Percentiles rank a stretch among this genome's conserved stretches.
phyloP scores from a whole-genome alignment of 2,329 filamentous ascomycete species.

The Nannizziopsis arthrosporioides region DNA sequence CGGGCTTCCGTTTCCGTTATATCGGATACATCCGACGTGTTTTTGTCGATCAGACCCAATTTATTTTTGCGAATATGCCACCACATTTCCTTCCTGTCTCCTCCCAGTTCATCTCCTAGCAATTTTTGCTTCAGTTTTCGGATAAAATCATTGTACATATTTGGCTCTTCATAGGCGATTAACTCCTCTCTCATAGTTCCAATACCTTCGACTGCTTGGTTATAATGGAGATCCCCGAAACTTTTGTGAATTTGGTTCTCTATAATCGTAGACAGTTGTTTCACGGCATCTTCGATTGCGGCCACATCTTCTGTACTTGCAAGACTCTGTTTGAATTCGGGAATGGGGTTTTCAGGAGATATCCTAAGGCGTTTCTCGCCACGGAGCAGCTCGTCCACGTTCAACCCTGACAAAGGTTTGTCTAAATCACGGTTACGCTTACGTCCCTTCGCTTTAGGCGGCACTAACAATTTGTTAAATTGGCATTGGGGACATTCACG shows the following conservation, averaged over 20 bases:
- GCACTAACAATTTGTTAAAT: constrained; percentile 42
- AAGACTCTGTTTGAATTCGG: constrained; percentile 78
- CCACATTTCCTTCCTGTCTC: constrained; percentile 75
- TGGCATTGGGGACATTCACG: not conserved
- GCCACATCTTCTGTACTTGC: constrained; percentile 47
- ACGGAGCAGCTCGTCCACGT: constrained; percentile 70
- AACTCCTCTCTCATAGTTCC: constrained; percentile 68
- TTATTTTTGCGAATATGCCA: constrained; percentile 54
- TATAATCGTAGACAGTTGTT: constrained; percentile 64
- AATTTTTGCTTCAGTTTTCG: constrained; percentile 60
- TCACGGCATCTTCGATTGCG: constrained; percentile 54
- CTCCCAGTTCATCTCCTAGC: constrained; percentile 56
- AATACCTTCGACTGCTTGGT: constrained; percentile 61
- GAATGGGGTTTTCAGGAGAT: constrained; percentile 63
- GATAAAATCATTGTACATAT: constrained; percentile 64
- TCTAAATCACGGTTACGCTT: constrained; percentile 55
- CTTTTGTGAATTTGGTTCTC: constrained; percentile 57
- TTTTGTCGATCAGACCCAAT: constrained; percentile 61
- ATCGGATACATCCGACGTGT: constrained; percentile 50
- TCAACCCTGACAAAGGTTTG: constrained; percentile 80
- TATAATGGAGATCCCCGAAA: constrained; percentile 64
- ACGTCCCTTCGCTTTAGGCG: constrained; percentile 64
- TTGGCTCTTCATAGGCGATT: constrained; percentile 61
- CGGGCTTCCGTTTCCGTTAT: constrained; percentile 61
- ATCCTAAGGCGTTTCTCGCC: constrained; percentile 44